Percentiles rank a stretch among this genome's conserved stretches.
These are phyloP conservation scores for Zygoascus flipseniorum DNA, from an alignment of 805 yeast genomes.

Conservation along the genomic window DNA sequence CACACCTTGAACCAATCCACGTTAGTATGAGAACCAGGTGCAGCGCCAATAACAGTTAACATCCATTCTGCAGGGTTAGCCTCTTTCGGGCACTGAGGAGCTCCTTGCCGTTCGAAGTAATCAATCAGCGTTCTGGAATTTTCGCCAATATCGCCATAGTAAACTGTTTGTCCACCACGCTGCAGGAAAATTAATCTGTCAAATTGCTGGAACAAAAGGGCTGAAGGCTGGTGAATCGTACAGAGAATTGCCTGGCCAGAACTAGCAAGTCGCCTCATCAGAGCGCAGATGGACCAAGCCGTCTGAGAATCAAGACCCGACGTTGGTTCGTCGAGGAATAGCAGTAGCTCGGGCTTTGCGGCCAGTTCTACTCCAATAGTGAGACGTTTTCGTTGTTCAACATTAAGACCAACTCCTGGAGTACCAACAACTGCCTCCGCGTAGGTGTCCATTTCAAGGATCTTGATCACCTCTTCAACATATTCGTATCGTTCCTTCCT, in stretches of 20 bases:
- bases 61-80: conserved; percentile 77
- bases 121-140: conserved; percentile 48
- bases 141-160: conserved; percentile 73
- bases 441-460: conserved; percentile 60
- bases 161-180: conserved; percentile 72
- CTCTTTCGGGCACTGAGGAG: conserved; percentile 48
- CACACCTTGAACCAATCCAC: conserved; percentile 61
- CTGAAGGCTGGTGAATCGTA: conserved; percentile 74
- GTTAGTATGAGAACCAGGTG: conserved; percentile 55
- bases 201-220: conserved; percentile 56
- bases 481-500: conserved; percentile 52
- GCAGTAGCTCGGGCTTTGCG: conserved; percentile 55
- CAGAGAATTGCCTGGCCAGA: conserved; percentile 70
- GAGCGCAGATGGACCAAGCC: conserved; percentile 60
- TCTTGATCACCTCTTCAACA: conserved; percentile 57
- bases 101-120: conserved; percentile 68
- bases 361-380: conserved; percentile 68
- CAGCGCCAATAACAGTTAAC: conserved; percentile 69
- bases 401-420: conserved; percentile 63
- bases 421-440: conserved; percentile 77
- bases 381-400: conserved; percentile 57
- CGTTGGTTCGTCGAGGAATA: conserved; percentile 64
- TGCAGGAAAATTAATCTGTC: conserved; percentile 60
- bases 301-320: conserved; percentile 57
- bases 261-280: conserved; percentile 57